A percentile compares a stretch with the other conserved stretches of the same genome.
These are phyloP conservation scores for Leishmania arabica DNA, from an alignment of 208 protist species.

Conservation along the genomic window DNA sequence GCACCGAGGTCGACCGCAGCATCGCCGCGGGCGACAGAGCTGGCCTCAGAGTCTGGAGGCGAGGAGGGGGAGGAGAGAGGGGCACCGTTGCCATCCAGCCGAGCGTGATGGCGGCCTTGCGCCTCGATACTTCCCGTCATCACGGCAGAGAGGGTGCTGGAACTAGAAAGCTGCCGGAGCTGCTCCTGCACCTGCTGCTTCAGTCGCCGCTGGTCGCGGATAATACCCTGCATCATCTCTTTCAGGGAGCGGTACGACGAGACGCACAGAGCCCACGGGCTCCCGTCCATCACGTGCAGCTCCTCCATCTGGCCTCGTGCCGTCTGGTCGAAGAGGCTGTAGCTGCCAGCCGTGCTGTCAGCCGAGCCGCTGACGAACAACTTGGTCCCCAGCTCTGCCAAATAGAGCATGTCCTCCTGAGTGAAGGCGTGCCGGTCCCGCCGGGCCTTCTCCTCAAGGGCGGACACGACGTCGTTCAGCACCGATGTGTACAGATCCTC, in stretches of 20 bases:
- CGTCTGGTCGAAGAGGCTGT: constrained; percentile 46
- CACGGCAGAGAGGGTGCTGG: constrained; percentile 24
- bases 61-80: neutral
- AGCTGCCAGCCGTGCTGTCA: constrained; percentile 25
- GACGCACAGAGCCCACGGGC: constrained; percentile 77
- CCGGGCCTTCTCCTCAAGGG: constrained; percentile 68
- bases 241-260: constrained; percentile 77
- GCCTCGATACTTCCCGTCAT: constrained; percentile 10
- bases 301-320: constrained; percentile 79
- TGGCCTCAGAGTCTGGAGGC: neutral
- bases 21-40: constrained; percentile 1
- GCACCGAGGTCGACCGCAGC: neutral
- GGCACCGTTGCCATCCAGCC: neutral
- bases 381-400: constrained; percentile 67
- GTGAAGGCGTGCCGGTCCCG: constrained; percentile 56
- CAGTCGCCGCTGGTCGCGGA: constrained; percentile 61
- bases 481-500: constrained; percentile 75
- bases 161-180: constrained; percentile 38
- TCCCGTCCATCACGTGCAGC: constrained; percentile 87
- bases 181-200: constrained; percentile 64
- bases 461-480: constrained; percentile 64
- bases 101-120: neutral
- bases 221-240: constrained; percentile 71
- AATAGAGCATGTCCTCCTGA: constrained; percentile 48
- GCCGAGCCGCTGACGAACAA: constrained; percentile 50